Base-by-base conservation (phyloP, 176 grass and related monocot species). In the Puya raimondii region DNA sequence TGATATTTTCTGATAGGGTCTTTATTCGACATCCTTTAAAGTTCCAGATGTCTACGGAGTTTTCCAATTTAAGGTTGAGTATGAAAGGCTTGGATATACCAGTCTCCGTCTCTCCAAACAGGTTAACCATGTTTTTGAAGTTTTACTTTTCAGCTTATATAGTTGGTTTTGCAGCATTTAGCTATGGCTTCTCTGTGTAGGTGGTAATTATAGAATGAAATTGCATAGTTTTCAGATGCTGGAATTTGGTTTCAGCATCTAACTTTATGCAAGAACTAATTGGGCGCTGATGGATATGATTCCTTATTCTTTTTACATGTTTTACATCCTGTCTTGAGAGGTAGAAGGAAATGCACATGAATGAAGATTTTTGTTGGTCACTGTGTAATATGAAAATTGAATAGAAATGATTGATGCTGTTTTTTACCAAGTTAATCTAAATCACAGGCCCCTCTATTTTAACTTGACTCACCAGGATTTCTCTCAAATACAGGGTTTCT, bases 41-140 rank as follows among this genome's bases (percentile, higher is more conserved):
- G 90, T 99, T 86, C 95, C 95, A 1, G 95, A 99, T 88, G 95
- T 99, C 49, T 99, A 99, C 67, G 95, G 95, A 74, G 95, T 99
- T 74, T 99, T 99, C 79, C 95, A 99, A 78, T 99, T 94, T 67
- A 99, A 99, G 75, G 80, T 99, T 48, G 87, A 99, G 75, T 94
- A 94, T 78, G 77, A 94, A 64, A 94, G 82, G 64, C 76, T 99
- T 77, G 95, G 95, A 75, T 94, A 94, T 73, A 99, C 95, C 63
- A 86, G 87, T 71, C 64, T 99, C 15, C 88, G 90, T 75, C 91
- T 99, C 76, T 64, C 95, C 21, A 99, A 99, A 53, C 95, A 96
- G 88, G 93, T 89, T 72, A 57, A 85, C 78, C 70, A 26, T 67
- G n/a, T 65, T 64, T 26, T 9, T 52, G 47, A 48, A 58, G 13